These are phyloP conservation scores for Aspergillus olivimuriae DNA, from an alignment of 495 filamentous ascomycete genomes.

Conservation along the genomic window DNA sequence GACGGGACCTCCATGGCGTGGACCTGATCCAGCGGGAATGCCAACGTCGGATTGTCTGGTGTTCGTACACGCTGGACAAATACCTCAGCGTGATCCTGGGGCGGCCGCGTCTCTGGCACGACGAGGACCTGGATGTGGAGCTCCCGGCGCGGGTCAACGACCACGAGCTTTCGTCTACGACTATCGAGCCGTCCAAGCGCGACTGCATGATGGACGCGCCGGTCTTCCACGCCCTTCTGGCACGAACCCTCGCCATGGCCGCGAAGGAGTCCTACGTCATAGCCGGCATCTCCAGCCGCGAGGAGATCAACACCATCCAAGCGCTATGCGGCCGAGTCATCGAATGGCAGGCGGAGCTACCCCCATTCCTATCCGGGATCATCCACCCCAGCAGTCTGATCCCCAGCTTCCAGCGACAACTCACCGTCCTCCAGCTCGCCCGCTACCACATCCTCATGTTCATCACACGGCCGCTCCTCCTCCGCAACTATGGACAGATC, in stretches of 20 bases:
- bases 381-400: slow-evolving; percentile 22
- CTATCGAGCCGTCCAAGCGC: slow-evolving; percentile 2
- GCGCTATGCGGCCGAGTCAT: slow-evolving; percentile 8
- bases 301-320: slow-evolving; percentile 13
- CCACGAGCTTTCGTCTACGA: slow-evolving; percentile 6
- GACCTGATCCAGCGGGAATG: slow-evolving; percentile 15
- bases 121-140: slow-evolving; percentile 22
- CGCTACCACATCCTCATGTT: slow-evolving; percentile 23
- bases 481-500: slow-evolving; percentile 17
- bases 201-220: slow-evolving; percentile 27
- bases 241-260: slow-evolving; percentile 19
- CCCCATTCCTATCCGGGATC: slow-evolving; percentile 15
- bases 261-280: slow-evolving; percentile 20
- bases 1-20: background rate
- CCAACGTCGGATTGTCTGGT: slow-evolving; percentile 21
- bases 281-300: slow-evolving; percentile 9
- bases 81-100: slow-evolving; percentile 26
- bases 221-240: slow-evolving; percentile 18
- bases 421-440: slow-evolving; percentile 20
- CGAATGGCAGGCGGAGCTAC: slow-evolving; percentile 20
- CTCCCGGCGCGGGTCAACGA: slow-evolving; percentile 21
- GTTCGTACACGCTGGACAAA: slow-evolving; percentile 25
- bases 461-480: slow-evolving; percentile 19
- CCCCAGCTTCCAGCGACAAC: slow-evolving; percentile 18
- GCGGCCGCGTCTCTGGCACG: slow-evolving; percentile 20